phyloP scores from a whole-genome alignment of 805 yeast genomes.

The Kodamaea fukazawae region DNA sequence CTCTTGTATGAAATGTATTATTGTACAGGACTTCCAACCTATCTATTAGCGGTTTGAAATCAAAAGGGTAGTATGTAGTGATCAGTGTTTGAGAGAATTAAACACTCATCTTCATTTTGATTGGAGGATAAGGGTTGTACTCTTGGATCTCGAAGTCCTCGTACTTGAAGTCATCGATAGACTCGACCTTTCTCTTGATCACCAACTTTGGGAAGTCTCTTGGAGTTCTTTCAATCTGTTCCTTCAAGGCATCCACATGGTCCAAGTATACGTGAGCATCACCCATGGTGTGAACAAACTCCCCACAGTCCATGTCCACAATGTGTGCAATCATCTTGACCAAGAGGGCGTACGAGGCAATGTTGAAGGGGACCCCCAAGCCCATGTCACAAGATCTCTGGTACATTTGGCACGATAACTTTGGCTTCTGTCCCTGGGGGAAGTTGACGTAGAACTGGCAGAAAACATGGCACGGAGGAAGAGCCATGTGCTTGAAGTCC shows the following conservation, averaged over 20 bases:
- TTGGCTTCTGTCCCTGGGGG: constrained; percentile 62
- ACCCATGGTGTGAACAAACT: constrained; percentile 92
- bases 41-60: too few species aligned
- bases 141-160: constrained; percentile 84
- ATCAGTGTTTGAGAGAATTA: too few species aligned
- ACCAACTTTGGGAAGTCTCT: constrained; percentile 73
- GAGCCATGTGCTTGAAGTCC: constrained; percentile 89
- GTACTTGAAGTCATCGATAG: constrained; percentile 82
- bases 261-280: constrained; percentile 95
- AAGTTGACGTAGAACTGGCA: constrained; percentile 91
- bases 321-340: constrained; percentile 95
- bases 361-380: constrained; percentile 97
- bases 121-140: constrained; percentile 78
- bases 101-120: constrained; percentile 97
- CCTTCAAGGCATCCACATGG: constrained; percentile 86
- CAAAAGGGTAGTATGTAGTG: too few species aligned
- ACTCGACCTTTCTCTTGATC: constrained; percentile 45
- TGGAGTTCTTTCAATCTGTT: constrained; percentile 75
- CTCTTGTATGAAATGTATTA: too few species aligned
- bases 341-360: constrained; percentile 91
- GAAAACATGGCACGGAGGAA: constrained; percentile 98
- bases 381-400: constrained; percentile 99
- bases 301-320: constrained; percentile 94
- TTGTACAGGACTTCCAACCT: too few species aligned
- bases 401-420: constrained; percentile 81